Base-by-base conservation (phyloP, 2,329 filamentous ascomycete species). In the Cytospora piceae region DNA sequence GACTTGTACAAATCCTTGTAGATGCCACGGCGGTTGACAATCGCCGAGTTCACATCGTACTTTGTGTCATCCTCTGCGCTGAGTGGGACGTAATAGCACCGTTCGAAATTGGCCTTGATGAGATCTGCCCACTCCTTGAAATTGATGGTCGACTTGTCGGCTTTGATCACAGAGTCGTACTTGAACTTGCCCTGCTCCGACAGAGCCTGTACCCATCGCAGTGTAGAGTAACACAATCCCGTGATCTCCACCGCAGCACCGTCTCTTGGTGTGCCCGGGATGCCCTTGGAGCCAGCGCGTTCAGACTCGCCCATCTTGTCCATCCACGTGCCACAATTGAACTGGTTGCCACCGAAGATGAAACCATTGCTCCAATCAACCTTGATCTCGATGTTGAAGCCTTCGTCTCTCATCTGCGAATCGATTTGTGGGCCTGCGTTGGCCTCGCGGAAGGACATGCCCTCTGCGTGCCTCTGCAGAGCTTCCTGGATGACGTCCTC, bases 291-390 rank as follows among this genome's bases (percentile, higher is more conserved):
- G 66, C 91, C 90, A 20, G 96, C 95, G 68, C 89, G 91, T 69
- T 91, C 88, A 69, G 93, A 97, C 77, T 99, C 95, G n/a, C 95
- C 95, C 95, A 99, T 99, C 85, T 99, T 99, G 83, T 99, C 95
- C 93, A 97, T 97, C 95, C 95, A 99, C 1, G 95, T 99, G 61
- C 95, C 95, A 72, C 96, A 99, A 77, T 99, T 99, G 78, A 81
- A 85, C 74, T 97, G 94, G 73, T 92, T 98, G 39, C 96, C 95
- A 64, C 96, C 95, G 73, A 96, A 97, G 65, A 99, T 89, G 69
- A 99, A 86, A 27, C 95, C 96, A 6, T 88, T 95, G 37, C 85
- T 81, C 94, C 94, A 98, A 75, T 99, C 94, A 14, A 96, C 92
- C 67, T 91, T 87, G 71, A 98, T 90, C 67, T 95, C 89, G 70